Base-by-base conservation (phyloP, 108 stramenopile species). In the Nitzschia sp. region DNA sequence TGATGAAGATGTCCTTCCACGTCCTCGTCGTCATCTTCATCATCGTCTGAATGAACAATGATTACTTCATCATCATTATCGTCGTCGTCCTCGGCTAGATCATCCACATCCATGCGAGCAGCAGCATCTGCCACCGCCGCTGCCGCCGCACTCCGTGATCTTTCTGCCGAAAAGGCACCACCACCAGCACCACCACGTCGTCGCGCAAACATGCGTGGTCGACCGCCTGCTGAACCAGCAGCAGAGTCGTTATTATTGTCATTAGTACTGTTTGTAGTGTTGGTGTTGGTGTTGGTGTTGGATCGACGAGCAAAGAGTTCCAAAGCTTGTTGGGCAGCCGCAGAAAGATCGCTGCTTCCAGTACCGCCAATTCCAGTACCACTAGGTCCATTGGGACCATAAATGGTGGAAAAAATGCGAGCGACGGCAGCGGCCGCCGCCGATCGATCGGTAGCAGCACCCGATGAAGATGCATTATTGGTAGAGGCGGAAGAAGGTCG, bases 1-100 rank as follows among this genome's bases (percentile, higher is more conserved):
- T 41, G 38, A 41, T 41, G 38, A 41, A 41, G 13, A 11, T 32
- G 13, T 15, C 68, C 58, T 59, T 75, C 48, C 1, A 68, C 59
- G 13, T 68, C 71, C 11, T 65, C 63, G 1, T 53, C 53, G 27
- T 65, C 47, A 16, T 67, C 34, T 22, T 28, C 58, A 13, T 55
- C 59, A 5, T 62, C 74, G 16, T 41, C 38, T 41, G n/a, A n/a
- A n/a, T n/a, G n/a, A n/a, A n/a, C n/a, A n/a, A n/a, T n/a, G n/a
- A 33, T 36, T 11, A 66, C 65, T n/a, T 63, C 53, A 6, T 70
- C 57, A 23, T 61, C 45, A 38, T 27, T 50, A 46, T 17, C 41
- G 63, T 44, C 34, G 29, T 5, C 21, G n/a, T 48, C 63, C 30
- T n/a, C 48, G 38, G 46, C 45, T 19, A 57, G 59, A 4, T 56